A percentile compares a stretch with the other conserved stretches of the same genome.
phyloP scores from a whole-genome alignment of 495 filamentous ascomycete species.

The Penicillium silybi region DNA sequence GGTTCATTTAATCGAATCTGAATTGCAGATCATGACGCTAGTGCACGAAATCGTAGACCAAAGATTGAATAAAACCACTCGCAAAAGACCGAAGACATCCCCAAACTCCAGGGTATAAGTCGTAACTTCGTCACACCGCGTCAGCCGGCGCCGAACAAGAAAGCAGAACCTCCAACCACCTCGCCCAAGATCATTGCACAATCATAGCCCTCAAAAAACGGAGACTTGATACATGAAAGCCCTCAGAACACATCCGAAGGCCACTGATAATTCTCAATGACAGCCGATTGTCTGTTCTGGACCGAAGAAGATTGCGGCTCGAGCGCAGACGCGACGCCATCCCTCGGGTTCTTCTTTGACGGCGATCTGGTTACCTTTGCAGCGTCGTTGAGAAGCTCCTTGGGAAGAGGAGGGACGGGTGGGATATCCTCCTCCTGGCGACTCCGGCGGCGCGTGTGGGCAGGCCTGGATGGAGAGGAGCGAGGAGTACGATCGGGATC shows the following conservation, averaged over 20 bases:
- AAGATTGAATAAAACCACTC: neutral
- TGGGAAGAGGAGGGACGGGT: conserved; percentile 42
- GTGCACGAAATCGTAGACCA: neutral
- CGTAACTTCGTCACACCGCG: conserved; percentile 18
- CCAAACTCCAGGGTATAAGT: conserved; percentile 18
- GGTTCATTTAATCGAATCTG: neutral
- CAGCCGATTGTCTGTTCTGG: conserved; percentile 2
- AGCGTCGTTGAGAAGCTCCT: conserved; percentile 35
- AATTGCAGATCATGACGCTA: neutral
- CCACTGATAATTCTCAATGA: conserved; percentile 38
- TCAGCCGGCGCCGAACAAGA: neutral
- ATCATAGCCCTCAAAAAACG: neutral
- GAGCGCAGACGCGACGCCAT: conserved; percentile 1
- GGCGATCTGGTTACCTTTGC: conserved; percentile 34
- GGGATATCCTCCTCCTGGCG: conserved; percentile 36
- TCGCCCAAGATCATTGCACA: neutral
- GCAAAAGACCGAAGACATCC: neutral
- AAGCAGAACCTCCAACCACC: neutral
- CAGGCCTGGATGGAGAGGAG: conserved; percentile 6
- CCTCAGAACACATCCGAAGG: conserved; percentile 46
- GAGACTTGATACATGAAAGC: no score
- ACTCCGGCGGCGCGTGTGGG: conserved; percentile 17
- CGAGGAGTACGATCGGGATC: conserved; percentile 21
- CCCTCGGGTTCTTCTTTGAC: conserved; percentile 14
- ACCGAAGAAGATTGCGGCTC: conserved; percentile 3